Evolutionary conservation across 1,284 basidiomycete genomes (phyloP).

Genomic region (Hortiboletus rubellus): DNA sequence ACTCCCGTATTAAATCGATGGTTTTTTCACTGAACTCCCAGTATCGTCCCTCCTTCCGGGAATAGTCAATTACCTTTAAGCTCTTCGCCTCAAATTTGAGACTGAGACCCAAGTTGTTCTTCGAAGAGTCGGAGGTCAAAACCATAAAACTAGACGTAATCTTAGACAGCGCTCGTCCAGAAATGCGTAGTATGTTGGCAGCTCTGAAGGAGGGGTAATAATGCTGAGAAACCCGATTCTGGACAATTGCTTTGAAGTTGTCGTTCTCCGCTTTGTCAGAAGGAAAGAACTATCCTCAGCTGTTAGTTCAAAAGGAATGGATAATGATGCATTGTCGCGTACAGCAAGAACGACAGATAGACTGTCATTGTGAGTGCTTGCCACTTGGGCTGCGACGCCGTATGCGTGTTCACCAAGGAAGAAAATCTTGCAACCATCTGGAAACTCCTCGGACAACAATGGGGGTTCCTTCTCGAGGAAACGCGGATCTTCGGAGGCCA

Average conservation of each 20-base stretch:
- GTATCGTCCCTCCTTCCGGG: constrained; percentile 76
- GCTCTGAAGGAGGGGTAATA: constrained; percentile 80
- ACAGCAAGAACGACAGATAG: constrained; percentile 83
- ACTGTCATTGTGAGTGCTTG: constrained; percentile 62
- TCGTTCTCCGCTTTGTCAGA: constrained; percentile 77
- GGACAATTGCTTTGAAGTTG: constrained; percentile 72
- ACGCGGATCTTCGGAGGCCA: constrained; percentile 85
- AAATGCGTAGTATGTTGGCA: constrained; percentile 69
- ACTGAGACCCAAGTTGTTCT: constrained; percentile 90
- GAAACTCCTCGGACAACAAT: constrained; percentile 86
- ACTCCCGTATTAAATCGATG: constrained; percentile 78
- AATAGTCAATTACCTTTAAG: constrained; percentile 95
- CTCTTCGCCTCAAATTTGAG: constrained; percentile 97
- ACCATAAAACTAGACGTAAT: constrained; percentile 95
- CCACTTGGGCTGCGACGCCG: constrained; percentile 92
- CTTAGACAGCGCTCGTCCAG: constrained; percentile 77
- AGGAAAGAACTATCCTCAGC: constrained; percentile 72
- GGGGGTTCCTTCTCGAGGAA: constrained; percentile 83
- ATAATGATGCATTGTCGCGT: constrained; percentile 32
- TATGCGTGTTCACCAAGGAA: constrained; percentile 94
- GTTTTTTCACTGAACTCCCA: constrained; percentile 97
- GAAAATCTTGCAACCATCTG: constrained; percentile 87
- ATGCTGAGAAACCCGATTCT: constrained; percentile 50
- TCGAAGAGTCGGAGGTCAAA: constrained; percentile 66
- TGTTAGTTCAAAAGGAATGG: constrained; percentile 3